Evolutionary conservation across 2,329 filamentous ascomycete species (phyloP), one percentile per base, ranked within the genome.

Genomic region (Diaporthe velutina): DNA sequence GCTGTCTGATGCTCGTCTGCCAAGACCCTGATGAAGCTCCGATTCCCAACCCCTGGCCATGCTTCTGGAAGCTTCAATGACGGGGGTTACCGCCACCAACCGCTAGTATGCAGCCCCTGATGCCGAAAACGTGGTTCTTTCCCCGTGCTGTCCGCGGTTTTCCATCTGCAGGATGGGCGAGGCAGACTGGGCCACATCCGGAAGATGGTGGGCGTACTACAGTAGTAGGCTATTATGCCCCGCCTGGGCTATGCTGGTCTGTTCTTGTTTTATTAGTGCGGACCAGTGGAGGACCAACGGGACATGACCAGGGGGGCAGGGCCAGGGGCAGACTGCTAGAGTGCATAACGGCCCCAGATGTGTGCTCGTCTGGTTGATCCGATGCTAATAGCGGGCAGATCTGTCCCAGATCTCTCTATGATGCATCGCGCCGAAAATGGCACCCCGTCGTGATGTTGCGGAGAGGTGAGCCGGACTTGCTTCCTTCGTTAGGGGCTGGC

Each of bases 1-100:
- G 22, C 30, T 52, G 64, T 50, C 17, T 52, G 45, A 54, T 66
- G 42, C 54, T 30, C 70, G 45, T 64, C 40, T 48, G 70, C 70
- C 28, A 60, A 60, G 55, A 35, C 40, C 40, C 17, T 50, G 22
- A 38, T 60, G 57, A 61, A 61, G 54, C 28, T 61, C 54, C 22
- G 42, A 28, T 10, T 35, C n/a, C 33, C 50, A 54, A 25, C 64
- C 64, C 64, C 45, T 15, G 8, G 45, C 28, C 15, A 13, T 68
- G 33, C 45, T 68, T 68, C 64, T 68, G 64, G 64, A 68, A 68
- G 64, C 64, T 40, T 68, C 48, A 68, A 19, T 28, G 64, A 54
- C 64, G 33, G 48, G 64, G 64, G n/a, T 54, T 10, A 10, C 64
- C 48, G 64, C 33, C 64, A 68, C 64, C 64, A 68, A 28, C 48